phyloP scores from a whole-genome alignment of 352 stramenopile species.

The Thalassiosira livingstoniorum region DNA sequence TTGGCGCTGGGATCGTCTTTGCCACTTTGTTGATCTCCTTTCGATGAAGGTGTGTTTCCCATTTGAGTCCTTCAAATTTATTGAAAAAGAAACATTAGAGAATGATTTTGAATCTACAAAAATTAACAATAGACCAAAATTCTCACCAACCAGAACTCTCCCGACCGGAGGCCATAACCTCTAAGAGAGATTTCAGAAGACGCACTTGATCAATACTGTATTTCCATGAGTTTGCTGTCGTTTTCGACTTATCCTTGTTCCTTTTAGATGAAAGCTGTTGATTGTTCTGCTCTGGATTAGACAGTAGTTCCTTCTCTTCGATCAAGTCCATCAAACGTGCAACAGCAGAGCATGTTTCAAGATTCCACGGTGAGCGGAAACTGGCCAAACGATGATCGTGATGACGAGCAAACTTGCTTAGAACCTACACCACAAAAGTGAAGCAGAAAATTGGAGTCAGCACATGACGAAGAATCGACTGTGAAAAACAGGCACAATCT shows the following conservation, averaged over 20 bases:
- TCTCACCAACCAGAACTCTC: constrained; percentile 84
- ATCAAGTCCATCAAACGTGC: constrained; percentile 81
- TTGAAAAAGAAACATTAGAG: too few species aligned
- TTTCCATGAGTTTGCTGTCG: constrained; percentile 39
- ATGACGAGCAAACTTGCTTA: constrained; percentile 77
- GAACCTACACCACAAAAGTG: constrained; percentile 44
- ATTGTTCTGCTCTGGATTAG: constrained; percentile 31
- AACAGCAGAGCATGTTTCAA: constrained; percentile 75
- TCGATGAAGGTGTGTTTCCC: too few species aligned
- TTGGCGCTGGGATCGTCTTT: too few species aligned
- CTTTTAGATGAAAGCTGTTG: constrained; percentile 18
- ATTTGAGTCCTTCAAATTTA: too few species aligned
- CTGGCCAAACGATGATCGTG: constrained; percentile 72
- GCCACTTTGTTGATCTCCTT: too few species aligned
- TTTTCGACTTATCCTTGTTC: not conserved
- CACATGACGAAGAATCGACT: not conserved
- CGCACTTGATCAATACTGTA: constrained; percentile 79
- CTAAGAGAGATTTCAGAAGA: constrained; percentile 74
- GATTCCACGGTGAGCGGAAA: constrained; percentile 68
- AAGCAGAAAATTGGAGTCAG: not conserved
- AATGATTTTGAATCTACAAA: too few species aligned
- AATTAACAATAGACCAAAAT: constrained; percentile 17
- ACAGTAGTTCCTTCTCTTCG: constrained; percentile 83
- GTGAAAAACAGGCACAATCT: not conserved
- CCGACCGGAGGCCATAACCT: constrained; percentile 78